Evolutionary conservation across 2,329 filamentous ascomycete genomes (phyloP).

Genomic region (Trichoderma cornu-damae): DNA sequence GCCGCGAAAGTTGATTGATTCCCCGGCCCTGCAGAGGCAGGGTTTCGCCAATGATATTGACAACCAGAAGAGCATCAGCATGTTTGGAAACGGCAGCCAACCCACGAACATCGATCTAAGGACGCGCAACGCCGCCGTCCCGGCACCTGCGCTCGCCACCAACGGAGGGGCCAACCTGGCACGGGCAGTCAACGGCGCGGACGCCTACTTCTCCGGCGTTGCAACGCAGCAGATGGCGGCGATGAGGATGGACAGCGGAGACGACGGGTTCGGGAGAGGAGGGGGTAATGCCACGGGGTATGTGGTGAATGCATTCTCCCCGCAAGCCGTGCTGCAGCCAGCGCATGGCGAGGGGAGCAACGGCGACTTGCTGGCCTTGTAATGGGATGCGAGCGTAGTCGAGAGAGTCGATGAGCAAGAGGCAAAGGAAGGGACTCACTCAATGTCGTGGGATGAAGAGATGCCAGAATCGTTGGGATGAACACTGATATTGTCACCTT

Average conservation of each 20-base stretch:
- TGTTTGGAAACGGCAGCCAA: slow-evolving; percentile 51
- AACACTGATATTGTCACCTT: background rate
- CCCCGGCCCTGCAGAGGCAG: slow-evolving; percentile 77
- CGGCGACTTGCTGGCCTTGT: slow-evolving; percentile 66
- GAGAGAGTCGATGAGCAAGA: too few species aligned
- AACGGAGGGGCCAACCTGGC: slow-evolving; percentile 48
- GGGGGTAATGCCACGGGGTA: slow-evolving; percentile 51
- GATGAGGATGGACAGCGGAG: slow-evolving; percentile 61
- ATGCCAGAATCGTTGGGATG: background rate
- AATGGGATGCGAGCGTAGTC: slow-evolving; percentile 20
- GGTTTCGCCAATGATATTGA: slow-evolving; percentile 51
- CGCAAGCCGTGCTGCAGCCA: slow-evolving; percentile 69
- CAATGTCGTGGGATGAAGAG: background rate
- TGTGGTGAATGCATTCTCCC: slow-evolving; percentile 77
- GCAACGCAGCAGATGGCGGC: slow-evolving; percentile 67
- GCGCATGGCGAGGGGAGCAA: slow-evolving; percentile 59
- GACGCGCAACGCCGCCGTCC: slow-evolving; percentile 27
- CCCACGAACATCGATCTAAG: slow-evolving; percentile 47
- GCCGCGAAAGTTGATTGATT: slow-evolving; percentile 71
- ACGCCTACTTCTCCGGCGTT: slow-evolving; percentile 82
- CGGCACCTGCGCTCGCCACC: slow-evolving; percentile 18
- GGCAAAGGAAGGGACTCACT: too few species aligned
- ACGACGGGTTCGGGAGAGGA: slow-evolving; percentile 57
- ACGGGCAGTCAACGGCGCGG: slow-evolving; percentile 75
- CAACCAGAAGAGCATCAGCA: slow-evolving; percentile 55